Percentiles rank a stretch among this genome's conserved stretches.
phyloP scores from a whole-genome alignment of 2,329 filamentous ascomycete species.

The Pleomassaria siparia region DNA sequence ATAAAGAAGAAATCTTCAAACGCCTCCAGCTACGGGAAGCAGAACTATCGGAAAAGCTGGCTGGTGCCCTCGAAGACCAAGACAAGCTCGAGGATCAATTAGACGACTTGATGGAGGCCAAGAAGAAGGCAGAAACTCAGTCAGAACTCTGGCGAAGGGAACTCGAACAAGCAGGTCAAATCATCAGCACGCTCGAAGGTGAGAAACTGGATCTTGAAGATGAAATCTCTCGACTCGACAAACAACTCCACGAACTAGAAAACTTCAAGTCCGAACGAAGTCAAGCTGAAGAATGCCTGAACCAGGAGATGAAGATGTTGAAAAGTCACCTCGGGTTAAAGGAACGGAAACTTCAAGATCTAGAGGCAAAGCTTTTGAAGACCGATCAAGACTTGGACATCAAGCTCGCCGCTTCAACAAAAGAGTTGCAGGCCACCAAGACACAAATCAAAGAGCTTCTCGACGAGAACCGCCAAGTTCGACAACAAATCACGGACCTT shows the following conservation, averaged over 20 bases:
- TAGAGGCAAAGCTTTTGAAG: constrained; percentile 81
- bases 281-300: constrained; percentile 72
- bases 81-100: constrained; percentile 92
- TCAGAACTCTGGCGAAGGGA: constrained; percentile 77
- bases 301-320: constrained; percentile 85
- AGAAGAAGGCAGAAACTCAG: constrained; percentile 84
- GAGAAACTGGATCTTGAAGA: constrained; percentile 77
- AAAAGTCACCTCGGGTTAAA: constrained; percentile 87
- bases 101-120: constrained; percentile 83
- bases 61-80: constrained; percentile 89
- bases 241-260: constrained; percentile 69
- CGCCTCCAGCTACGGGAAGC: constrained; percentile 89
- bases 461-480: constrained; percentile 78
- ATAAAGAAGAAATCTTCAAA: constrained; percentile 99
- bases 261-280: constrained; percentile 71
- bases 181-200: constrained; percentile 82
- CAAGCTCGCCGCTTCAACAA: constrained; percentile 75
- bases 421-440: constrained; percentile 75
- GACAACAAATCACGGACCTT: constrained; percentile 81
- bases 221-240: constrained; percentile 69
- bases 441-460: constrained; percentile 74
- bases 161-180: constrained; percentile 84
- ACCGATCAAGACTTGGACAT: constrained; percentile 87
- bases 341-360: constrained; percentile 83
- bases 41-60: constrained; percentile 89